Evolutionary conservation across 176 grass and related monocot species (phyloP).

Genomic region (Cenchrus fungigraminus): DNA sequence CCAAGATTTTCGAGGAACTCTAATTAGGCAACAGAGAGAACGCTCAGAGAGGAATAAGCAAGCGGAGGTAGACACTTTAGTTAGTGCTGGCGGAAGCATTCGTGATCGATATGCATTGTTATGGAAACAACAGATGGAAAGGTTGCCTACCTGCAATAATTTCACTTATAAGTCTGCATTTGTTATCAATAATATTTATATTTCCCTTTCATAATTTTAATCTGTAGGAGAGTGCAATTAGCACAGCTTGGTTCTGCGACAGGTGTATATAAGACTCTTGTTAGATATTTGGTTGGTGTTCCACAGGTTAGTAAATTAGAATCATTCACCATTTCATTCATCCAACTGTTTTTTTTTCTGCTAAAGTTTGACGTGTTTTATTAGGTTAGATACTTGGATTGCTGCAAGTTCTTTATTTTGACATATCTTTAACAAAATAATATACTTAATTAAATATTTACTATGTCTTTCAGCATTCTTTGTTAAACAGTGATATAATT

Average conservation of each 20-base stretch:
- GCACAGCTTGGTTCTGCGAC: constrained; percentile 92
- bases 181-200: constrained; percentile 28
- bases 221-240: constrained; percentile 84
- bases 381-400: constrained; percentile 10
- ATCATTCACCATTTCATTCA: constrained; percentile 14
- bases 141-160: constrained; percentile 43
- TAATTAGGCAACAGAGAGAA: constrained; percentile 93
- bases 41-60: constrained; percentile 96
- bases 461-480: constrained; percentile 15
- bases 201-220: constrained; percentile 25
- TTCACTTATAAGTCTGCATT: constrained; percentile 1
- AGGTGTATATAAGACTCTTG: constrained; percentile 98
- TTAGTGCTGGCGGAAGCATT: constrained; percentile 84
- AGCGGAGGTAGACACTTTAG: constrained; percentile 81
- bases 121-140: constrained; percentile 99
- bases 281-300: constrained; percentile 98
- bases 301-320: constrained; percentile 67
- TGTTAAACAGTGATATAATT: constrained; percentile 23
- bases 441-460: neutral
- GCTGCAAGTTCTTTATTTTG: constrained; percentile 8
- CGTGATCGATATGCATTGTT: constrained; percentile 74
- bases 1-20: constrained; percentile 90
- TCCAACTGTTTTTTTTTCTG: neutral
- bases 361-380: neutral
- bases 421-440: constrained; percentile 1